Conservation (phyloP, 306 rosid species). For the Corylus avellana region DNA sequence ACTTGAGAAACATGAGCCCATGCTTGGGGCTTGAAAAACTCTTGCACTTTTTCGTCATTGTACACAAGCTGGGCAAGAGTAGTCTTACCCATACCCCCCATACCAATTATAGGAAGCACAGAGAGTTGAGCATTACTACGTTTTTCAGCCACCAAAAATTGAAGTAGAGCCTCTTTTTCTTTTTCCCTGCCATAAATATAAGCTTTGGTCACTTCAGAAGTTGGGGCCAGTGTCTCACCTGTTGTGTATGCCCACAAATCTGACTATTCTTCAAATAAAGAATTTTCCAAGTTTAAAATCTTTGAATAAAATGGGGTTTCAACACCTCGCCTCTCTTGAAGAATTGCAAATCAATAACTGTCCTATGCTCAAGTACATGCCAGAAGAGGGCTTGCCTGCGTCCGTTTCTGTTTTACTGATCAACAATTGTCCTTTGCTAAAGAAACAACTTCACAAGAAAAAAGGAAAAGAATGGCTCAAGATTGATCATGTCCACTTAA, state of each 20-base stretch:
- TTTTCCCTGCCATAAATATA: constrained; percentile 24
- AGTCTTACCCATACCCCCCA: background rate
- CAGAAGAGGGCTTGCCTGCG: constrained; percentile 30
- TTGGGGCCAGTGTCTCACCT: background rate
- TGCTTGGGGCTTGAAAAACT: background rate
- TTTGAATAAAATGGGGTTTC: constrained; percentile 15
- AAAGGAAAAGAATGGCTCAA: constrained; percentile 37
- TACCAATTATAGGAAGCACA: constrained; percentile 9
- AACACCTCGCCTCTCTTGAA: constrained; percentile 13
- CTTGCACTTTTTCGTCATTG: background rate
- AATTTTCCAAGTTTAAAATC: constrained; percentile 3
- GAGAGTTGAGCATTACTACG: background rate
- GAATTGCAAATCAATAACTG: accelerated
- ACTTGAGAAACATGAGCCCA: background rate
- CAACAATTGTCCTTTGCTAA: background rate
- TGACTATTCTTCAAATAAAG: accelerated
- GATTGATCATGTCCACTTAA: constrained; percentile 21
- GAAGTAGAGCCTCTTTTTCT: background rate
- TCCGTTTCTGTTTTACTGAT: background rate
- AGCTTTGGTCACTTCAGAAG: background rate
- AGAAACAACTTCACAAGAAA: background rate
- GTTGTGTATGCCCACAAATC: constrained; percentile 1
- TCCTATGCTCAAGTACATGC: constrained; percentile 22
- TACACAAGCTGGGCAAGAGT: background rate
- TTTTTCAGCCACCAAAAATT: background rate